phyloP scores from a whole-genome alignment of 257 asterid genomes.

The Primulina eburnea region DNA sequence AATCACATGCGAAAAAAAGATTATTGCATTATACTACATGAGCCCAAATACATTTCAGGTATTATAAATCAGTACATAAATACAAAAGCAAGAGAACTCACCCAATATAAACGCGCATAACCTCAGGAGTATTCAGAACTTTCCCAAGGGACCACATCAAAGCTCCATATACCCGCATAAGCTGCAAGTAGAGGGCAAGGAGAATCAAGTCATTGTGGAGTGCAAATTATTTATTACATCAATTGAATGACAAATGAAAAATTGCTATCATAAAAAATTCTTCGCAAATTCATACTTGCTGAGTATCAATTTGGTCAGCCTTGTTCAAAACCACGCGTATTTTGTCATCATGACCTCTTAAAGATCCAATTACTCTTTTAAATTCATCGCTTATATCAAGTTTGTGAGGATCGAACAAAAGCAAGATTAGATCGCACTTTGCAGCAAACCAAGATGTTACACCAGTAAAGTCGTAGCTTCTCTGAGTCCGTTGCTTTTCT shows the following conservation, averaged over 20 bases:
- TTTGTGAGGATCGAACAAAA: slow-evolving; percentile 93
- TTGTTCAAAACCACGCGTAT: slow-evolving; percentile 95
- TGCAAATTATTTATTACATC: neutral
- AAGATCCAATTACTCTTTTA: slow-evolving; percentile 83
- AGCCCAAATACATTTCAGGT: slow-evolving; percentile 3
- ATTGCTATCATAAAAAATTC: slow-evolving; percentile 5
- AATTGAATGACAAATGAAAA: slow-evolving; percentile 7
- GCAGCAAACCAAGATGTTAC: slow-evolving; percentile 98
- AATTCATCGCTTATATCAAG: slow-evolving; percentile 97
- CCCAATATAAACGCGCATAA: slow-evolving; percentile 92
- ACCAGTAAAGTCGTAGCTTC: slow-evolving; percentile 96
- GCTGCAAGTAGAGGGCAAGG: slow-evolving; percentile 45
- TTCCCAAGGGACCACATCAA: slow-evolving; percentile 99
- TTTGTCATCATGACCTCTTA: slow-evolving; percentile 95
- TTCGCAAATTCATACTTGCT: slow-evolving; percentile 49
- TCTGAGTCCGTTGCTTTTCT: slow-evolving; percentile 92
- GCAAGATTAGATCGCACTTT: slow-evolving; percentile 85
- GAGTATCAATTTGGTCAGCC: slow-evolving; percentile 97
- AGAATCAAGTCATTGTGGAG: slow-evolving; percentile 9
- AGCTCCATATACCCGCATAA: slow-evolving; percentile 98
- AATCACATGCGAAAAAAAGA: neutral
- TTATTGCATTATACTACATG: neutral
- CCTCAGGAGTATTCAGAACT: slow-evolving; percentile 95
- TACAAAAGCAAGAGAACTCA: slow-evolving; percentile 28
- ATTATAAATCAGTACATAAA: neutral